Percentiles rank a stretch among this genome's conserved stretches.
Conservation (phyloP, 2,329 filamentous ascomycete species). For the Aspergillus quadrilineatus region DNA sequence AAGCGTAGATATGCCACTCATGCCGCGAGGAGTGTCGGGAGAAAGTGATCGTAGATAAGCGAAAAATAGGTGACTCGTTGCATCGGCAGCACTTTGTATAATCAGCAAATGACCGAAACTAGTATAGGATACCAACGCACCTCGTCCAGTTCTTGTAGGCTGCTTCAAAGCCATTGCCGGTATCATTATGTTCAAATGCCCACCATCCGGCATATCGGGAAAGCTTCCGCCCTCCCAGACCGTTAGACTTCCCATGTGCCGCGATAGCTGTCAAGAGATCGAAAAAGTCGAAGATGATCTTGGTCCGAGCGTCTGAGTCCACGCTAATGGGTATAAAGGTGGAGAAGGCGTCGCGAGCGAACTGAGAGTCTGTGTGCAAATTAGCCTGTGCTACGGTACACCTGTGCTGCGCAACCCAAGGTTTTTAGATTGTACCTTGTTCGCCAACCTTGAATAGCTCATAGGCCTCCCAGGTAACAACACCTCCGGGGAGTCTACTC, state of each 20-base stretch:
- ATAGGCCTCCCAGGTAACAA: slow-evolving; percentile 96
- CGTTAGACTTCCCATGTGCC: slow-evolving; percentile 89
- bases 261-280: slow-evolving; percentile 87
- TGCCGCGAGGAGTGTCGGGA: slow-evolving; percentile 67
- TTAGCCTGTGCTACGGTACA: slow-evolving; percentile 22
- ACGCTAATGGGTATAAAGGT: slow-evolving; percentile 95
- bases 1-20: slow-evolving; percentile 78
- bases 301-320: slow-evolving; percentile 77
- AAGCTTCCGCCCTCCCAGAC: slow-evolving; percentile 86
- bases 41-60: slow-evolving; percentile 89
- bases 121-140: slow-evolving; percentile 49
- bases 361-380: slow-evolving; percentile 69
- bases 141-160: slow-evolving; percentile 86
- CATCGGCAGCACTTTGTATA: slow-evolving; percentile 75
- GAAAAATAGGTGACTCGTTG: slow-evolving; percentile 95
- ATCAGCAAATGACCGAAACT: slow-evolving; percentile 29
- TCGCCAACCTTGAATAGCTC: slow-evolving; percentile 95
- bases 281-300: slow-evolving; percentile 95
- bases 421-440: slow-evolving; percentile 60
- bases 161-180: slow-evolving; percentile 87
- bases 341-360: slow-evolving; percentile 89
- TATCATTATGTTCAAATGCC: slow-evolving; percentile 90
- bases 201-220: slow-evolving; percentile 97
- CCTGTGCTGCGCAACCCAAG: slow-evolving; percentile 2
- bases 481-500: slow-evolving; percentile 84